Conservation (phyloP, 148 eudicot genomes). For the Silene conica region DNA sequence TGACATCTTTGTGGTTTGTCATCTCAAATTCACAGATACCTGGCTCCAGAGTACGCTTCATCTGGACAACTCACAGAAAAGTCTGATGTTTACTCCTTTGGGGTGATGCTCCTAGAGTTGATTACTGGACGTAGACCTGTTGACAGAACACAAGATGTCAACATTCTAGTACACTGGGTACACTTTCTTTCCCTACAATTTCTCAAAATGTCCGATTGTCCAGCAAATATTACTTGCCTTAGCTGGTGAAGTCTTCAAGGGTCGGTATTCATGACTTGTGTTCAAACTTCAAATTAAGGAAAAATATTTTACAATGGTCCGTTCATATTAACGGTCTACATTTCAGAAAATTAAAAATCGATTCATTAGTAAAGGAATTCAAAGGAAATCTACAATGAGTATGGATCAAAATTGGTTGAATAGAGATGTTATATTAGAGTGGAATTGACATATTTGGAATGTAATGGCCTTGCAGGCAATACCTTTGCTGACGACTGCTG, state of each 20-base stretch:
- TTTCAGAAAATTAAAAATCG: background rate
- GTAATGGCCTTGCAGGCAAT: conserved; percentile 47
- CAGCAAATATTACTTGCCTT: too few relatives aligned
- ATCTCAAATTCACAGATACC: conserved; percentile 41
- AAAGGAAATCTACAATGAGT: too few relatives aligned
- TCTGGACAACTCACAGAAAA: conserved; percentile 77
- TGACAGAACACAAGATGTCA: conserved; percentile 47
- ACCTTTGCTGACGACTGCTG: conserved; percentile 67
- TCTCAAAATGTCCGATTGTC: too few relatives aligned
- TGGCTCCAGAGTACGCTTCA: conserved; percentile 83
- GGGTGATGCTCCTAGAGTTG: conserved; percentile 82
- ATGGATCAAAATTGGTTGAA: background rate
- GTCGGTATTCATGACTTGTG: too few relatives aligned
- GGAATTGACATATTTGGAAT: background rate
- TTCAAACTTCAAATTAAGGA: too few relatives aligned
- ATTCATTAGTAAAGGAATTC: too few relatives aligned
- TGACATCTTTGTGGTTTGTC: background rate
- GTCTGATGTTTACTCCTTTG: conserved; percentile 88
- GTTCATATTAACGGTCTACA: too few relatives aligned
- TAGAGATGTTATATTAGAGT: background rate
- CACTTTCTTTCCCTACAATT: conserved; percentile 11
- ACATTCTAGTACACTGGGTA: conserved; percentile 83
- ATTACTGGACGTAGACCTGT: conserved; percentile 82
- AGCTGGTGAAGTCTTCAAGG: too few relatives aligned
- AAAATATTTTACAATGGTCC: background rate